Conservation (phyloP, 2,329 filamentous ascomycete species). For the Eurotiales sp. region DNA sequence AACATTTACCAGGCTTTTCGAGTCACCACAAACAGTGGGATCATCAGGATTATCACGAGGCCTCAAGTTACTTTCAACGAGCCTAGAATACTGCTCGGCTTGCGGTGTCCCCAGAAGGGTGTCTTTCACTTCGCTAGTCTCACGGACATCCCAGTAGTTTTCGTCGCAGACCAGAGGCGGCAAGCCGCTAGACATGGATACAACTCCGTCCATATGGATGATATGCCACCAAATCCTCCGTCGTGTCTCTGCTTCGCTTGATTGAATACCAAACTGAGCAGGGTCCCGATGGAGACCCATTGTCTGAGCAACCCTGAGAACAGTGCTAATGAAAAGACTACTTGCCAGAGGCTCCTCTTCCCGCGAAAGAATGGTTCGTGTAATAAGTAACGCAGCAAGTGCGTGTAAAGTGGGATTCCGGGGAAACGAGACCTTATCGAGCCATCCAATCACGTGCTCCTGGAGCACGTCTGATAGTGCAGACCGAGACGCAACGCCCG, state of each 20-base stretch:
- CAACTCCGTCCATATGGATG: constrained; percentile 46
- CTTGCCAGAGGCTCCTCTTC: constrained; percentile 49
- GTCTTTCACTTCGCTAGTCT: constrained; percentile 47
- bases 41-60: constrained; percentile 41
- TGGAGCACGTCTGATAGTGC: constrained; percentile 36
- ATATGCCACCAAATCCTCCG: constrained; percentile 49
- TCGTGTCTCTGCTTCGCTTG: constrained; percentile 43
- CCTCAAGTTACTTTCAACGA: constrained; percentile 29
- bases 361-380: constrained; percentile 45
- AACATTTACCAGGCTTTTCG: constrained; percentile 42
- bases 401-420: constrained; percentile 44
- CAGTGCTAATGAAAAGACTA: constrained; percentile 47
- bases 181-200: constrained; percentile 48
- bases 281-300: constrained; percentile 49
- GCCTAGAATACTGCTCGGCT: constrained; percentile 34
- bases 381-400: constrained; percentile 44
- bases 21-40: constrained; percentile 36
- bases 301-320: constrained; percentile 45
- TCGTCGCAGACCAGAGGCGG: constrained; percentile 47
- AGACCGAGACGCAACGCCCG: constrained; percentile 30
- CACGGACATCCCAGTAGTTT: constrained; percentile 46
- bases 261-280: constrained; percentile 43
- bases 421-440: constrained; percentile 43
- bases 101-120: constrained; percentile 37
- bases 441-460: constrained; percentile 42